Base-by-base conservation (phyloP, 2,329 filamentous ascomycete species). In the Aspergillus neoniger region DNA sequence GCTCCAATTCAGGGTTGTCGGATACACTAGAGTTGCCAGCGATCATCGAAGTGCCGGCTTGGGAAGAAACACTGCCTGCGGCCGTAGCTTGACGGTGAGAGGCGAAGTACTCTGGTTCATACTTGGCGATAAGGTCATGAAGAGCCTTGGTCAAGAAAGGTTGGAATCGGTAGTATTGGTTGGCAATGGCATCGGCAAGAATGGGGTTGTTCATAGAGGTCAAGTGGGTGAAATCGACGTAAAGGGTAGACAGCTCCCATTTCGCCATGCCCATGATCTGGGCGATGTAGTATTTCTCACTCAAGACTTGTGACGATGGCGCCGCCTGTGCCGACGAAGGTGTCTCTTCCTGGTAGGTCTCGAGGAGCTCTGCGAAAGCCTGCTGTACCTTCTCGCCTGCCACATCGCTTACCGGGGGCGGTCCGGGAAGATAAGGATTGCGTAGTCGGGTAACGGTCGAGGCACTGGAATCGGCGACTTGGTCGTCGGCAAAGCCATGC, bases 161-260 rank as follows among this genome's bases (percentile, higher is more conserved):
- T 23, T 96, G 84, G 74, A 96, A 96, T 67, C 95, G 91, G 77
- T 97, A 98, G 81, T 97, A 98, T 72, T 96, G 90, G 69, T 88
- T 88, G 66, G 92, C 89, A 63, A 98, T 90, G 54, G 92, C 94
- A 63, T 91, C 88, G 44, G 94, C 92, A 55, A 99, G 81, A 60
- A 90, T 88, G 56, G 90, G 91, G 67, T 93, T 90, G 69, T 90
- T 88, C 75, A 88, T 89, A 38, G 87, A 84, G 59, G 88, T 85
- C 30, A 99, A 81, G 76, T 99, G 95, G 66, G 88, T 91, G 78
- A 80, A 89, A 69, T 89, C 86, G 67, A 89, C 83, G 64, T 89
- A 89, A 48, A 89, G 82, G 2, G 86, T 89, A 2, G 86, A 88
- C 12, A 88, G 80, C 56, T 83, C 81, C 69, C 86, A 87, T 63